A percentile compares a stretch with the other conserved stretches of the same genome.
Conservation (phyloP, 768 basidiomycete species). For the Pisolithus marmoratus region DNA sequence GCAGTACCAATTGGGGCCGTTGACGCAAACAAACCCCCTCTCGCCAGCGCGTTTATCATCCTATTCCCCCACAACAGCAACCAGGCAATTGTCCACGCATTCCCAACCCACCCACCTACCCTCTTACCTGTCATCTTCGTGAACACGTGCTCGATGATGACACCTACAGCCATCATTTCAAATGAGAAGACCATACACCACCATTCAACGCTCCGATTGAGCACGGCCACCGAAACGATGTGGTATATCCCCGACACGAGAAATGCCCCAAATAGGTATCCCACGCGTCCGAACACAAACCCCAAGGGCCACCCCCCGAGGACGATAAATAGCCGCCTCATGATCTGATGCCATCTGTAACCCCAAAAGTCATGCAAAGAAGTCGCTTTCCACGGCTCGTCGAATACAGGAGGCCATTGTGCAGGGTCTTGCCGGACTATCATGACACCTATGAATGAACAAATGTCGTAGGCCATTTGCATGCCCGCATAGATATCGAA, state of each 20-base stretch:
- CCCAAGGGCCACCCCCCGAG: conserved; percentile 27
- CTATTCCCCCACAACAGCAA: conserved; percentile 18
- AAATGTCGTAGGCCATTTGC: conserved; percentile 26
- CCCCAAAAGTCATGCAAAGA: conserved; percentile 36
- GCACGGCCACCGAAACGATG: conserved; percentile 42
- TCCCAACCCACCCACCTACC: conserved; percentile 26
- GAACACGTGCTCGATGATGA: conserved; percentile 38
- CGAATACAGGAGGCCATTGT: conserved; percentile 30
- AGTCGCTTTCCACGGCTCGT: conserved; percentile 30
- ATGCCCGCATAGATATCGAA: conserved; percentile 42
- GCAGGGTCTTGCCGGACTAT: conserved; percentile 23
- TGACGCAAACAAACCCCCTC: conserved; percentile 7
- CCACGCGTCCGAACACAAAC: conserved; percentile 40
- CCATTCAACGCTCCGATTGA: conserved; percentile 44
- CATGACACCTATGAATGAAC: conserved; percentile 17
- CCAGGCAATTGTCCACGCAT: conserved; percentile 32
- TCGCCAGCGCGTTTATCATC: conserved; percentile 18
- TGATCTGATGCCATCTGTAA: conserved; percentile 33
- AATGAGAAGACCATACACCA: conserved; percentile 42
- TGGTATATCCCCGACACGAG: conserved; percentile 53
- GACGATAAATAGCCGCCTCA: conserved; percentile 27
- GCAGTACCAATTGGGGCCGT: conserved; percentile 4
- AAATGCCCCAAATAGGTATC: conserved; percentile 51
- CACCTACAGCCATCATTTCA: conserved; percentile 46
- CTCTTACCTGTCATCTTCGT: conserved; percentile 17